phyloP scores from a whole-genome alignment of 2,329 filamentous ascomycete genomes.

The Trichoderma citrinoviride region DNA sequence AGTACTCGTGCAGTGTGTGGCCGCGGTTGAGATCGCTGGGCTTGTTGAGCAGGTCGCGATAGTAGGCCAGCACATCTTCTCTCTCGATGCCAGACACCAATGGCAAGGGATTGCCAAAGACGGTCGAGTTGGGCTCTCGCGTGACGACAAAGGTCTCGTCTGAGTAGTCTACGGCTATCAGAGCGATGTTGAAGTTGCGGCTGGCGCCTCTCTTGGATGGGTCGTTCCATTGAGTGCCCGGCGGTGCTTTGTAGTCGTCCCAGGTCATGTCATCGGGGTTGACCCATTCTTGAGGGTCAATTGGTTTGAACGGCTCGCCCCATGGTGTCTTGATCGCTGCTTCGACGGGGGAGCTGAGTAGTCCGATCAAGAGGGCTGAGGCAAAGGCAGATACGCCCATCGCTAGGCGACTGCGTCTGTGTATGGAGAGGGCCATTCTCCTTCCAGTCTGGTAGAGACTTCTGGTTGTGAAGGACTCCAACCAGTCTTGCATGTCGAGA shows the following conservation, averaged over 20 bases:
- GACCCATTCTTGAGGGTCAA: slow-evolving; percentile 52
- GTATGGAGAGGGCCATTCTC: neutral
- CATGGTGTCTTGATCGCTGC: neutral
- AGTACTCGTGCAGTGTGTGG: slow-evolving; percentile 56
- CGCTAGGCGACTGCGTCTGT: neutral
- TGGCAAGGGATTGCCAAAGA: slow-evolving; percentile 51
- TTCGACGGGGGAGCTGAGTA: neutral
- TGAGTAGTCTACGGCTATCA: slow-evolving; percentile 52
- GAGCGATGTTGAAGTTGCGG: slow-evolving; percentile 56
- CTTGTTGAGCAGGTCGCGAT: slow-evolving; percentile 50
- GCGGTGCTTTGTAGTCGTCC: slow-evolving; percentile 47
- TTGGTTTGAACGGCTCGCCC: slow-evolving; percentile 45
- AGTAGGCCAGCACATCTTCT: slow-evolving; percentile 49
- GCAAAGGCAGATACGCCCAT: neutral
- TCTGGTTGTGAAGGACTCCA: neutral
- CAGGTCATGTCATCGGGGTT: slow-evolving; percentile 55
- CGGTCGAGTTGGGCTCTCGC: slow-evolving; percentile 43
- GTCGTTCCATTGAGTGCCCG: slow-evolving; percentile 49
- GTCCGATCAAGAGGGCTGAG: neutral
- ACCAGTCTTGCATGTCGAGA: too few relatives aligned
- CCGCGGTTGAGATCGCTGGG: slow-evolving; percentile 49
- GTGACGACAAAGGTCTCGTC: slow-evolving; percentile 51
- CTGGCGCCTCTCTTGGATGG: slow-evolving; percentile 42
- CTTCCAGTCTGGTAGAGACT: neutral
- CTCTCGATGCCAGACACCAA: slow-evolving; percentile 41